A percentile compares a stretch with the other conserved stretches of the same genome.
Evolutionary conservation across 495 filamentous ascomycete genomes (phyloP).

Genomic region (Talaromyces nanjingensis): DNA sequence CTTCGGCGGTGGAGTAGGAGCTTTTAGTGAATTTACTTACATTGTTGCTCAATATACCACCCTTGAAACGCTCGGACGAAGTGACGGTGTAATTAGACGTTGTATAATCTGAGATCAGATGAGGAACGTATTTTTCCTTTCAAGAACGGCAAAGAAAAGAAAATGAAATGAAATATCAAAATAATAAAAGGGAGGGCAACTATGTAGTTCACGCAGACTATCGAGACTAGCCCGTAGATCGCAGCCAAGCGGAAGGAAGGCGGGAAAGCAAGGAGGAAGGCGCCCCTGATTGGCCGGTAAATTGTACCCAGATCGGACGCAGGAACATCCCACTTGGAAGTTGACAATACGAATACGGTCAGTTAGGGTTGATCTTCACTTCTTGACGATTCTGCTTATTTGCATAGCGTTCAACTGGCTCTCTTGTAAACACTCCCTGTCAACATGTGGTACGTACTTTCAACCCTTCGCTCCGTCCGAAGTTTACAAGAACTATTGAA

Average conservation of each 20-base stretch:
- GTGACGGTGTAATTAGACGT: not conserved
- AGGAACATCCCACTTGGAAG: not conserved
- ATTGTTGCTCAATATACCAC: not conserved
- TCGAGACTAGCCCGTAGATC: not conserved
- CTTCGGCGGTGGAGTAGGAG: not conserved
- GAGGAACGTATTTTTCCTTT: not conserved
- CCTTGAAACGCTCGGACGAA: not conserved
- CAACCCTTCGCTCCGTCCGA: not conserved
- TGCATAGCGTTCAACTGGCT: not conserved
- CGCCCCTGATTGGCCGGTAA: not conserved
- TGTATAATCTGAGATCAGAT: not conserved
- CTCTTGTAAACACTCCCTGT: not conserved
- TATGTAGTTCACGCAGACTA: not conserved
- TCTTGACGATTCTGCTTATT: not conserved
- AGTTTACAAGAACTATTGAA: not conserved
- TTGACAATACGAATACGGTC: not conserved
- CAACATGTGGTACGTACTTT: slow-evolving; percentile 1
- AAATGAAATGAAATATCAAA: not conserved
- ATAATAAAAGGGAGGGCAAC: not conserved
- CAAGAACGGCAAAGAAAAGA: not conserved
- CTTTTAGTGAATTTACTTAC: not conserved
- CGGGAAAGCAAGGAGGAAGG: not conserved
- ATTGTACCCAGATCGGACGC: not conserved
- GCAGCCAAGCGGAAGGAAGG: not conserved
- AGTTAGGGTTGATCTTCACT: not conserved